phyloP scores from a whole-genome alignment of 164 flowering plant genomes.

The Magnolia kwangsiensis region DNA sequence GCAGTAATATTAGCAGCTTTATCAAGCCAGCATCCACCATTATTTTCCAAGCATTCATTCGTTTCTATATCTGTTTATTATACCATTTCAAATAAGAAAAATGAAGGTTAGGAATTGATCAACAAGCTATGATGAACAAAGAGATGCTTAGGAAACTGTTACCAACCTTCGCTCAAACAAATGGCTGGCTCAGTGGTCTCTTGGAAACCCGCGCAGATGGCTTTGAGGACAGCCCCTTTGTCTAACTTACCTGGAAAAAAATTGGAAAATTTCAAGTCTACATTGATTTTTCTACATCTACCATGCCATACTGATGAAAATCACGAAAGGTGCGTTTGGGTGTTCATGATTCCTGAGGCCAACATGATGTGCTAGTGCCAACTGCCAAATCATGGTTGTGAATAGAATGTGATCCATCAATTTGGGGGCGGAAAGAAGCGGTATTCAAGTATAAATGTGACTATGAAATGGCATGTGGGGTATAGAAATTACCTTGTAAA shows the following conservation, averaged over 20 bases:
- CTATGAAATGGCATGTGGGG: no score
- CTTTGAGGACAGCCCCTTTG: conserved; percentile 88
- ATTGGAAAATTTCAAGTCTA: neutral
- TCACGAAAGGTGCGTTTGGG: neutral
- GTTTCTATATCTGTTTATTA: conserved; percentile 65
- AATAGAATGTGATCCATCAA: neutral
- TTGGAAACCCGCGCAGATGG: conserved; percentile 88
- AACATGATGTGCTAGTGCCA: neutral
- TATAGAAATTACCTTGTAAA: no score
- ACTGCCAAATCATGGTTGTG: neutral
- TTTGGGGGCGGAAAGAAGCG: no score
- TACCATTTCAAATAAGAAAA: neutral
- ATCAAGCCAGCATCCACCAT: conserved; percentile 95
- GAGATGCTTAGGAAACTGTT: neutral
- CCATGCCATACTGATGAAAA: neutral
- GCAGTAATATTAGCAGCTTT: conserved; percentile 69
- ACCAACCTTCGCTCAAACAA: conserved; percentile 71
- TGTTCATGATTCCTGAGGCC: neutral
- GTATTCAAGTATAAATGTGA: no score
- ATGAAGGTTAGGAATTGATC: neutral
- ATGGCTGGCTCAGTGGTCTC: conserved; percentile 92
- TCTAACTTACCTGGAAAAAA: conserved; percentile 71
- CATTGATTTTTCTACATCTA: neutral
- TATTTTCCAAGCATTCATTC: conserved; percentile 79
- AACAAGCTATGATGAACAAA: neutral